A percentile compares a stretch with the other conserved stretches of the same genome.
Conservation (phyloP, 1,139 yeast species). For the Wickerhamiella pararugosa region DNA sequence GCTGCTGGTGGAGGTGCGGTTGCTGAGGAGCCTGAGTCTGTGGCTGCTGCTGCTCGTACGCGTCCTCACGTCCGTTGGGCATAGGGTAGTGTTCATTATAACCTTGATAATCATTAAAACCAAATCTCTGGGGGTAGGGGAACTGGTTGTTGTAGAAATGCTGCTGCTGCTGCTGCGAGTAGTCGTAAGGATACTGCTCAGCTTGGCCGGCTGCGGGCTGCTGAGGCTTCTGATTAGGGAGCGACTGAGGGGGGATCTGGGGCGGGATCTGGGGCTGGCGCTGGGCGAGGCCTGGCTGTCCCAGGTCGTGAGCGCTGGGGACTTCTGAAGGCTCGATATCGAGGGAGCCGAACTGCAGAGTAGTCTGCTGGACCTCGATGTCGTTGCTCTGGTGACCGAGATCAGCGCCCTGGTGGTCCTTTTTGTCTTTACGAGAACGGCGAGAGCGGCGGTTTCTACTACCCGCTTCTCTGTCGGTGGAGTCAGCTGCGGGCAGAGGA, state of each 20-base stretch:
- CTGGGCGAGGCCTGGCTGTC: neutral
- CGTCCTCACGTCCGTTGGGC: neutral
- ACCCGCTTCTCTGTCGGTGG: conserved; percentile 5
- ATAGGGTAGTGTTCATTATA: conserved; percentile 2
- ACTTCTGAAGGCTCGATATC: neutral
- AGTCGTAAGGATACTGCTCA: neutral
- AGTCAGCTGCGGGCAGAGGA: neutral
- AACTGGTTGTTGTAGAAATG: neutral
- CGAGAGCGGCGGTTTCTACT: conserved; percentile 3
- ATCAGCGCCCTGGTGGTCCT: conserved; percentile 6
- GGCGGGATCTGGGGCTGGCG: neutral
- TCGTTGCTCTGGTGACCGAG: conserved; percentile 64
- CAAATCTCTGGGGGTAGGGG: conserved; percentile 2
- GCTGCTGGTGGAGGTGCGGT: conserved; percentile 1
- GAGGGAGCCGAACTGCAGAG: conserved; percentile 4
- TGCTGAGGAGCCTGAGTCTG: conserved; percentile 7
- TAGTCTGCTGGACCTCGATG: conserved; percentile 25
- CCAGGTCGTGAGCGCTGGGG: neutral
- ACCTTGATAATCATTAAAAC: conserved; percentile 2
- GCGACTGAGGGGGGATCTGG: conserved; percentile 1
- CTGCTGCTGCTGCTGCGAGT: conserved; percentile 3
- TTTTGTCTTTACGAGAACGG: conserved; percentile 3
- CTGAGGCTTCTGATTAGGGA: neutral
- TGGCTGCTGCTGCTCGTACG: conserved; percentile 2
- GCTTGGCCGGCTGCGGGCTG: neutral